A percentile compares a stretch with the other conserved stretches of the same genome.
Conservation (phyloP, 1,139 yeast species). For the Lodderomyces orthopsilosis region DNA sequence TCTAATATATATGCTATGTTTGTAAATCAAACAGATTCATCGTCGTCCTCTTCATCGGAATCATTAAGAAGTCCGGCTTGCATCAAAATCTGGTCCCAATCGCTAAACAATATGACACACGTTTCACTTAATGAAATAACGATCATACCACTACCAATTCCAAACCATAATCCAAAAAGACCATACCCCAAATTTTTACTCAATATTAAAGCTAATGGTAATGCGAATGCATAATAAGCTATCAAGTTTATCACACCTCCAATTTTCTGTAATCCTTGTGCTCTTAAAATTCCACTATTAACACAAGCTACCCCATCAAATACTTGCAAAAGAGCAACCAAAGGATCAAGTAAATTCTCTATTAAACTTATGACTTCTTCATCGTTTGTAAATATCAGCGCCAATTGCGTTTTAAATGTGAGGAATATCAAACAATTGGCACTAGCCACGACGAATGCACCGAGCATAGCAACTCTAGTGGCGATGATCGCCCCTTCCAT, state of each 20-base stretch:
- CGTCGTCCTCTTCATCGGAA: conserved; percentile 18
- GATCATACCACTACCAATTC: conserved; percentile 74
- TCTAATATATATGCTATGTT: neutral
- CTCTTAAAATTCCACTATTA: conserved; percentile 80
- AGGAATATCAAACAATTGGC: conserved; percentile 54
- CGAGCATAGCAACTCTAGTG: conserved; percentile 57
- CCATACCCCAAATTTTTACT: conserved; percentile 55
- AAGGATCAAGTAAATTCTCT: conserved; percentile 53
- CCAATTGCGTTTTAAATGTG: conserved; percentile 54
- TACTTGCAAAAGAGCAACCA: conserved; percentile 69
- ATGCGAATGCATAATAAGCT: conserved; percentile 61
- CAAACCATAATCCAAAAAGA: conserved; percentile 83
- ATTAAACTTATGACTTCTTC: conserved; percentile 54
- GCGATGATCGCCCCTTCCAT: conserved; percentile 61
- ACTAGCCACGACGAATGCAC: conserved; percentile 58
- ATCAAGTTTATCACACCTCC: conserved; percentile 79
- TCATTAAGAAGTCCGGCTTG: conserved; percentile 28
- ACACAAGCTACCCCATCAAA: conserved; percentile 83
- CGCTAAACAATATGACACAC: conserved; percentile 32
- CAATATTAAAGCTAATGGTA: conserved; percentile 65
- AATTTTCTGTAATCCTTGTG: conserved; percentile 80
- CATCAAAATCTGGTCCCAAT: conserved; percentile 41
- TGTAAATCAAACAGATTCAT: neutral
- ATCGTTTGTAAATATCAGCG: conserved; percentile 68
- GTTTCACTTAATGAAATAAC: conserved; percentile 65